Base-by-base conservation (phyloP, 352 stramenopile species). In the Pythium volutum region DNA sequence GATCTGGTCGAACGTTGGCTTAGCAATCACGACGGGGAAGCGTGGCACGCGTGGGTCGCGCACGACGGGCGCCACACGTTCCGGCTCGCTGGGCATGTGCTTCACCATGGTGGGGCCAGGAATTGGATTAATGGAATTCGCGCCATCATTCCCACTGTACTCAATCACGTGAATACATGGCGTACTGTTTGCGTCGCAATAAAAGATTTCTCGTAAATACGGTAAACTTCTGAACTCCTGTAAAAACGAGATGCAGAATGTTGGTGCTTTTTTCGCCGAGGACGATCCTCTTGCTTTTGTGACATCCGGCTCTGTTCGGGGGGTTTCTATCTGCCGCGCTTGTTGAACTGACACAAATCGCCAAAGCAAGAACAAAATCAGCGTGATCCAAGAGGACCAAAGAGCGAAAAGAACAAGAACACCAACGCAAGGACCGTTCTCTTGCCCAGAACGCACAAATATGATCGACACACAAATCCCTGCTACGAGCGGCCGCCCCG, bases 1-100 rank as follows among this genome's bases (percentile, higher is more conserved):
- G 42, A 90, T 62, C 62, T 93, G 79, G 60, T 77, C 49, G 31
- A 75, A 74, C 2, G 81, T 93, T 39, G 83, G 83, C 12, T 87
- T 43, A 27, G 71, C 69, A 41, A 77, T 80, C 38, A 93, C 75
- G 45, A 93, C 83, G 4, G 83, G 81, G 70, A 89, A 93, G 25
- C 69, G 67, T 12, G 83, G 83, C 23, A 80, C 55, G 36, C 76
- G 79, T 46, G 79, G 81, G 67, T 93, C 77, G 47, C 74, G 76
- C 57, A 89, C 62, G 45, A 74, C 70, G 5, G 79, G 67, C 45
- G 68, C 59, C 63, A 73, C 51, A 46, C 70, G 70, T 56, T 88
- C 50, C 25, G 66, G 33, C 53, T 67, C 58, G 15, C 26, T 51
- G 22, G 57, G 57, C 57, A 66, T 46, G n/a, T n/a, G n/a, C n/a